A percentile compares a stretch with the other conserved stretches of the same genome.
Evolutionary conservation across 805 yeast genomes (phyloP).

Genomic region (Candida cerambycidarum): DNA sequence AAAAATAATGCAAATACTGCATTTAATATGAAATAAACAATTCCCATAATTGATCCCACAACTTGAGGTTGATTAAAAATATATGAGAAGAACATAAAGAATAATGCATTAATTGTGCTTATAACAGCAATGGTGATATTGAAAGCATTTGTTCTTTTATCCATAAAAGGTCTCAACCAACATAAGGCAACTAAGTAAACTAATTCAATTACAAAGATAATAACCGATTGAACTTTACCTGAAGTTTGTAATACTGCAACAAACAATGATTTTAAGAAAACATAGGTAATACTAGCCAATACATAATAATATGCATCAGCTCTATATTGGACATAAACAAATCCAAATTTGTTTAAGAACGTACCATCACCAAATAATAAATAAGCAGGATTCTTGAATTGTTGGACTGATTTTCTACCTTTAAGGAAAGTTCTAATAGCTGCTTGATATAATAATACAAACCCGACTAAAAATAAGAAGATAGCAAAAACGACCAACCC

Average conservation of each 20-base stretch:
- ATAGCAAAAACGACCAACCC: conserved; percentile 82
- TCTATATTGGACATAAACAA: conserved; percentile 84
- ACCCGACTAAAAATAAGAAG: conserved; percentile 57
- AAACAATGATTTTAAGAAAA: conserved; percentile 72
- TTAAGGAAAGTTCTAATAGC: conserved; percentile 67
- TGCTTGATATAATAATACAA: conserved; percentile 68
- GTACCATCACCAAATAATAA: conserved; percentile 80
- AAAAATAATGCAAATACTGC: conserved; percentile 85
- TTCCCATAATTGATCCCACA: conserved; percentile 90
- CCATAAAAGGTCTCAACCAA: conserved; percentile 86
- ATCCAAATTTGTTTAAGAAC: conserved; percentile 85
- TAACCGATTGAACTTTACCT: conserved; percentile 81
- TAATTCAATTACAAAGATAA: conserved; percentile 75
- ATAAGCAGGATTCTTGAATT: conserved; percentile 90
- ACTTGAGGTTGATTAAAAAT: conserved; percentile 79
- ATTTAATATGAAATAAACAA: conserved; percentile 83
- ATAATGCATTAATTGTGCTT: conserved; percentile 76
- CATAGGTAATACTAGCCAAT: conserved; percentile 59
- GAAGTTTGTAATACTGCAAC: conserved; percentile 81
- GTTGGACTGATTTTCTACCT: conserved; percentile 68
- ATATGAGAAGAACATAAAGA: conserved; percentile 86
- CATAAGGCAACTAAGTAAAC: conserved; percentile 64
- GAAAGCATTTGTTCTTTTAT: conserved; percentile 90
- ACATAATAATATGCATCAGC: conserved; percentile 89
- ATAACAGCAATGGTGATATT: conserved; percentile 83